Evolutionary conservation across 805 yeast genomes (phyloP).

Genomic region (Groenewaldozyma tartarivorans): DNA sequence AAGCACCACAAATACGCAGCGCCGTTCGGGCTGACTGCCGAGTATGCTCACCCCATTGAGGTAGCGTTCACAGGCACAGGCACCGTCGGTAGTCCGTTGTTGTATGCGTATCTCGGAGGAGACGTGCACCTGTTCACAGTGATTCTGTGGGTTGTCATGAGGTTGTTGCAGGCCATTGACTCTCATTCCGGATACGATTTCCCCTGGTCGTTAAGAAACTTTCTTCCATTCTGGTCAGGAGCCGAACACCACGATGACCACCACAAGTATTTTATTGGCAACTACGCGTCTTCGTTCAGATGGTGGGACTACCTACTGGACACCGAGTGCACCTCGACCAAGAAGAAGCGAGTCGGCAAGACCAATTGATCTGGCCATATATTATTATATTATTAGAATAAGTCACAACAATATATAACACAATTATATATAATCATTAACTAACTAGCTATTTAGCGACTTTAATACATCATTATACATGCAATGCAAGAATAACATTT

Average conservation of each 20-base stretch:
- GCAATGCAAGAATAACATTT: no score
- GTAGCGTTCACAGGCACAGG: constrained; percentile 88
- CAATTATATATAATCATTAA: neutral
- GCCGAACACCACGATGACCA: constrained; percentile 98
- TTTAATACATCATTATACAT: neutral
- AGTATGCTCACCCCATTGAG: constrained; percentile 94
- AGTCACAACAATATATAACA: neutral
- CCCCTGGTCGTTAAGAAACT: constrained; percentile 91
- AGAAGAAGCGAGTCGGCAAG: constrained; percentile 9
- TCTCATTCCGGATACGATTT: constrained; percentile 97
- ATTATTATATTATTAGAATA: neutral
- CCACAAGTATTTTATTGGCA: constrained; percentile 92
- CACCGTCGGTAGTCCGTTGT: constrained; percentile 89
- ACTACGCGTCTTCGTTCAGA: constrained; percentile 89
- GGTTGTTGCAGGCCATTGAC: constrained; percentile 94
- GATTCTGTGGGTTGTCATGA: constrained; percentile 74
- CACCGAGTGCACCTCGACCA: constrained; percentile 42
- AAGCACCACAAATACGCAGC: constrained; percentile 98
- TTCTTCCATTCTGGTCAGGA: constrained; percentile 96
- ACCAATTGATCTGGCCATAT: neutral
- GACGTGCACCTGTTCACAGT: constrained; percentile 84
- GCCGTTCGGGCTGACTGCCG: constrained; percentile 95
- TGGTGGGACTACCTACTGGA: constrained; percentile 87
- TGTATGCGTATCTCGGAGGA: constrained; percentile 68
- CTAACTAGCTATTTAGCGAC: neutral